Conservation (phyloP, 257 asterid genomes). For the Cinchona pubescens region DNA sequence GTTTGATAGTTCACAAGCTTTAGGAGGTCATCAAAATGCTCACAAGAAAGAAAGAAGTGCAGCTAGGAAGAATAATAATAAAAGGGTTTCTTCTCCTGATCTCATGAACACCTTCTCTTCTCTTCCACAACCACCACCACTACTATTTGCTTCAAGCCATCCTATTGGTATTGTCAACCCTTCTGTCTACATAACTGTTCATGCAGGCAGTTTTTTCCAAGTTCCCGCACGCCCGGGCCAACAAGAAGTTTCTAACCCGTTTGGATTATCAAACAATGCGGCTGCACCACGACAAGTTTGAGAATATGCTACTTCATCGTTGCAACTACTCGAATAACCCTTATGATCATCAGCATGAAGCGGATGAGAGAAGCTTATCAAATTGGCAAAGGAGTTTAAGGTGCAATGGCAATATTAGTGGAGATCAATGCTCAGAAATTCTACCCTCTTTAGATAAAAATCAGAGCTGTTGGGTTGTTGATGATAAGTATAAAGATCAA, state of each 20-base stretch:
- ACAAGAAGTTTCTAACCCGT: constrained; percentile 24
- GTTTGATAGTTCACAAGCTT: constrained; percentile 88
- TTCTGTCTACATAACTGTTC: constrained; percentile 47
- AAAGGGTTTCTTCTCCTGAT: constrained; percentile 26
- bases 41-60: constrained; percentile 89
- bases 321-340: constrained; percentile 35
- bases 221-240: constrained; percentile 21
- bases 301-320: constrained; percentile 32
- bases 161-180: constrained; percentile 57
- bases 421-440: constrained; percentile 19
- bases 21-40: constrained; percentile 96
- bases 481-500: constrained; percentile 35
- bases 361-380: constrained; percentile 38
- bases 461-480: constrained; percentile 21
- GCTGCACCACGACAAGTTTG: constrained; percentile 45
- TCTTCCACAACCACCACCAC: constrained; percentile 36
- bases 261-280: constrained; percentile 33
- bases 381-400: constrained; percentile 43
- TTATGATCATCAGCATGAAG: constrained; percentile 22
- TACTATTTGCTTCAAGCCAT: constrained; percentile 47
- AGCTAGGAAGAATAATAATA: constrained; percentile 64
- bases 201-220: constrained; percentile 49
- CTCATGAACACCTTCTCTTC: constrained; percentile 26
- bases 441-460: neutral
- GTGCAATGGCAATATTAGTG: constrained; percentile 22